Evolutionary conservation across 352 stramenopile genomes (phyloP), one percentile per base, ranked within the genome.

Genomic region (Phytophthora fragariae): DNA sequence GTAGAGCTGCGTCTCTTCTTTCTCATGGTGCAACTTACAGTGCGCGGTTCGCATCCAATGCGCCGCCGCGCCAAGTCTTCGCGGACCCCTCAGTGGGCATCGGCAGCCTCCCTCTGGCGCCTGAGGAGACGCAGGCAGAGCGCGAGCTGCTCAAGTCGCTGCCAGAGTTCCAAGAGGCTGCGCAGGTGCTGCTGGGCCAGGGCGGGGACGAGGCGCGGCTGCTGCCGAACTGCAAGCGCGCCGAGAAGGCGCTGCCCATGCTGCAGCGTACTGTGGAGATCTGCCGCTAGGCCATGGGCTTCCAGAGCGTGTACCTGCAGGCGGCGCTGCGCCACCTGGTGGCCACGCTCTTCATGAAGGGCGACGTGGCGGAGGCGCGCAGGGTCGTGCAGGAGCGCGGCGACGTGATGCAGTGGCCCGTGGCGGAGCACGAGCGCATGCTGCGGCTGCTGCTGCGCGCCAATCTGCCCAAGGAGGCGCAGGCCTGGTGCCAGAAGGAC

Each of bases 261-360:
- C 73, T 94, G 12, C 80, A 90, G 71, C 85, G 87, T 60, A 88
- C 87, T 35, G 84, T 83, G 21, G 87, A 94, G 60, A 92, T 94
- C 72, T 92, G 85, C 39, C 87, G 87, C 74, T 91, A 85, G 41
- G 74, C 83, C 59, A 94, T 94, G 87, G 87, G 87, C 27, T 88
- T 85, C 55, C 74, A 92, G 29, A 94, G 84, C 57, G 82, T 89
- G 14, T 94, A 89, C 57, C 54, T 90, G 27, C 75, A 89, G 24
- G 83, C 84, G 24, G 81, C 83, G 11, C 65, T 94, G 65, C 85
- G 87, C 37, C 85, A 92, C 61, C 65, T 92, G 24, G 79, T 85
- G 47, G 62, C 80, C 24, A 92, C 85, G 46, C 80, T 91, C 21
- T 87, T 88, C n/a, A 81, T 91, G 73, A 83, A 84, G 11, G 87